Evolutionary conservation across 768 basidiomycete species (phyloP).

Genomic region (Psilocybe cubensis): DNA sequence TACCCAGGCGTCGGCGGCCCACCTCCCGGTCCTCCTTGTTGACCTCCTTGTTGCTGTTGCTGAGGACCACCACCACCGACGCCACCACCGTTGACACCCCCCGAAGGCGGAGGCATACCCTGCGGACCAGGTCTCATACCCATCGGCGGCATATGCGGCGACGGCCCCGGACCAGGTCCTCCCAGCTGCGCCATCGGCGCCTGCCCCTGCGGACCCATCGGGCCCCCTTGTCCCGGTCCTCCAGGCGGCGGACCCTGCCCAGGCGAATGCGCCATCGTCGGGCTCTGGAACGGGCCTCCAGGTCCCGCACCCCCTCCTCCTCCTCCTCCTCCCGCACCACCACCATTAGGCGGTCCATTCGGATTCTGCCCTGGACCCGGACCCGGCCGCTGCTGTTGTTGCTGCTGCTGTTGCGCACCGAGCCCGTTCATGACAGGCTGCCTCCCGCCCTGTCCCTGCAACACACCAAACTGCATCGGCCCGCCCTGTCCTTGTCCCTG

Average conservation of each 20-base stretch:
- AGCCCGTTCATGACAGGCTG: constrained; percentile 21
- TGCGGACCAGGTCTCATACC: too few species aligned
- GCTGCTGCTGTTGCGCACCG: constrained; percentile 16
- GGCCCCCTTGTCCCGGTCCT: background rate
- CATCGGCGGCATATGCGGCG: constrained; percentile 53
- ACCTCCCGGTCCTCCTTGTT: constrained; percentile 9
- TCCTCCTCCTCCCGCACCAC: too few species aligned
- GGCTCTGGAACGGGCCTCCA: constrained; percentile 68
- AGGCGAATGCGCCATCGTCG: constrained; percentile 65
- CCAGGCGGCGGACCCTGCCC: constrained; percentile 37
- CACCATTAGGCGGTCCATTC: constrained; percentile 19
- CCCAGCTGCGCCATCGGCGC: constrained; percentile 36
- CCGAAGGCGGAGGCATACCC: too few species aligned
- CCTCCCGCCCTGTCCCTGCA: constrained; percentile 13
- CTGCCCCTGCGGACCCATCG: background rate
- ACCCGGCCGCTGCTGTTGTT: constrained; percentile 34
- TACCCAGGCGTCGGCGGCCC: constrained; percentile 37
- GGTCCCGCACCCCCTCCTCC: too few species aligned
- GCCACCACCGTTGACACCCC: too few species aligned
- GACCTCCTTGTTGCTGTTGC: constrained; percentile 26
- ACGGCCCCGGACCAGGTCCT: constrained; percentile 37
- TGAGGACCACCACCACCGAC: too few species aligned
- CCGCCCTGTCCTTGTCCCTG: background rate
- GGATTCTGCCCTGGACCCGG: too few species aligned
- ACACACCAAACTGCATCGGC: constrained; percentile 23